Evolutionary conservation across 805 yeast species (phyloP), one percentile per base, ranked within the genome.

Genomic region (Barnettozyma pratensis): DNA sequence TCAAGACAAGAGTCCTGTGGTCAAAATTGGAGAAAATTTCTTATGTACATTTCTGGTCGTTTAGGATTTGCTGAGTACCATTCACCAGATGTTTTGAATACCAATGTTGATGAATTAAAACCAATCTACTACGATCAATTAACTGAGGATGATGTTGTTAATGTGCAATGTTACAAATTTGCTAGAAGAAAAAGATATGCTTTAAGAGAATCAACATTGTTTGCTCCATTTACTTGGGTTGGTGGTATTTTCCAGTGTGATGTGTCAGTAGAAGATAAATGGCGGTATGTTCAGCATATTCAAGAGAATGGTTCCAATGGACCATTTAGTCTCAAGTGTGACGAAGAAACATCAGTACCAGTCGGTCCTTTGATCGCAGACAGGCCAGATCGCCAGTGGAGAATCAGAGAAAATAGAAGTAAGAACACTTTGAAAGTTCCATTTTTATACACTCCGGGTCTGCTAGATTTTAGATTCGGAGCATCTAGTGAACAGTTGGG

Each of bases 181-280:
- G 86, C 79, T 63, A 71, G 90, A 54, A 69, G 82, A 39, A 73
- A 74, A 53, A 73, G 75, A 53, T 82, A 76, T 55, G 77, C 79
- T 0, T 61, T 60, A 10, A 66, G 80, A 44, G 63, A 71, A 30
- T 44, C 73, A 9, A 70, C 76, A 1, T 58, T 80, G 6, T 81
- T 71, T 56, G 65, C 77, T 12, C 87, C 89, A 0, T 67, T 72
- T 19, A 73, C 80, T 0, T 77, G 78, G 65, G 77, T 85, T 3
- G 92, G 91, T 6, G 89, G 81, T 0, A 54, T 85, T 2, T 85
- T 74, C 61, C 72, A 72, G 47, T 80, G 86, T 56, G 64, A 72
- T 10, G 49, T 75, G 1, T 56, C 72, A 2, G 49, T 57, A 19
- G 63, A 58, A 1, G 54, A 53, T 5, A 71, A 68, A 47, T 35